Evolutionary conservation across 352 stramenopile genomes (phyloP).

Genomic region (Phytophthora europaea): DNA sequence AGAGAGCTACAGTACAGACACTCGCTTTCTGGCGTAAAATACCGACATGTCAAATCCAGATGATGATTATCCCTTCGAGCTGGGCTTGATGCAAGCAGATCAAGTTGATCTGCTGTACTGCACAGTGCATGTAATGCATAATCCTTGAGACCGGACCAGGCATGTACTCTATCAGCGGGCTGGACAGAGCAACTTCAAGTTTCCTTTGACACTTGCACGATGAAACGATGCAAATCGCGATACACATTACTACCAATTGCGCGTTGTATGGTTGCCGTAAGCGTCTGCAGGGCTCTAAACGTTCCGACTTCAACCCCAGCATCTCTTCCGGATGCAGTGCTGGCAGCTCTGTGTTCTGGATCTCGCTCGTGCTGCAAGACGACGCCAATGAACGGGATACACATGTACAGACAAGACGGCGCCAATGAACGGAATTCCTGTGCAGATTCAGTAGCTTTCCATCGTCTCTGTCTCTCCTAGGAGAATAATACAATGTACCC

Average conservation of each 20-base stretch:
- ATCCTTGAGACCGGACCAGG: no score
- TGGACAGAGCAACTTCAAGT: background rate
- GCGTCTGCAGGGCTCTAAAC: background rate
- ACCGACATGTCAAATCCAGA: no score
- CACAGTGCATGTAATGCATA: no score
- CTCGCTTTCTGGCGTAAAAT: no score
- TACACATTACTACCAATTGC: background rate
- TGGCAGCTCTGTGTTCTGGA: background rate
- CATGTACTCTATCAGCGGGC: no score
- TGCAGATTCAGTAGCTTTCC: background rate
- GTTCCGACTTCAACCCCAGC: background rate
- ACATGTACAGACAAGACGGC: no score
- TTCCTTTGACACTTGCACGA: background rate
- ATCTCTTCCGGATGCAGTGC: background rate
- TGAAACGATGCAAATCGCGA: background rate
- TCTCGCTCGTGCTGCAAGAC: background rate
- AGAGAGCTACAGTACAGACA: no score
- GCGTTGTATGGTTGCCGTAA: background rate
- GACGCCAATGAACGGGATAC: background rate
- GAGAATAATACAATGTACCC: no score
- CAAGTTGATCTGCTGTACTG: no score
- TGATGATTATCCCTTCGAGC: no score
- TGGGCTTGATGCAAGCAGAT: no score
- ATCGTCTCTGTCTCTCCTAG: background rate
- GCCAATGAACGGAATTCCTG: no score